phyloP scores from a whole-genome alignment of 352 stramenopile genomes.

The Globisporangium solare region DNA sequence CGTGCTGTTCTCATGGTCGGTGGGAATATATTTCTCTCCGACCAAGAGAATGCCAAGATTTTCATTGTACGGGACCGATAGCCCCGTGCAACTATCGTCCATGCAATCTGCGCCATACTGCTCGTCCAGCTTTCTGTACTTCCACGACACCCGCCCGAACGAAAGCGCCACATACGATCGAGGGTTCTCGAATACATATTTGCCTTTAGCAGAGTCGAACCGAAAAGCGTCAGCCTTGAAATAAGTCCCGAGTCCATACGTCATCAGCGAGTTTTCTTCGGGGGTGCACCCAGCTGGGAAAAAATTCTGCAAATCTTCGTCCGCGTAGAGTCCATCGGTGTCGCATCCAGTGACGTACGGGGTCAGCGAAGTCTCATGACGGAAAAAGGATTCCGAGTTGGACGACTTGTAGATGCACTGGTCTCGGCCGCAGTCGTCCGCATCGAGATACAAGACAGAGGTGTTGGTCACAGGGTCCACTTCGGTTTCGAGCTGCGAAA shows the following conservation, averaged over 20 bases:
- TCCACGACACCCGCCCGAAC: constrained; percentile 40
- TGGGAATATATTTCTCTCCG: constrained; percentile 23
- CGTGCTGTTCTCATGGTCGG: constrained; percentile 15
- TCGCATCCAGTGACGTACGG: constrained; percentile 9
- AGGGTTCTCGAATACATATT: constrained; percentile 13
- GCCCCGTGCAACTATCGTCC: constrained; percentile 21
- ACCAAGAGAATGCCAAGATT: constrained; percentile 22
- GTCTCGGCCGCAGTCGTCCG: constrained; percentile 9
- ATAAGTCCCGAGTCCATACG: constrained; percentile 16
- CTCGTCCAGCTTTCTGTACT: constrained; percentile 21
- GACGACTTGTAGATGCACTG: constrained; percentile 14
- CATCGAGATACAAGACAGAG: constrained; percentile 6
- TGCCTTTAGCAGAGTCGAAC: constrained; percentile 10
- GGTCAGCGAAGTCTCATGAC: constrained; percentile 11
- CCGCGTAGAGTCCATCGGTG: not conserved
- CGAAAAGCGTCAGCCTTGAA: constrained; percentile 13
- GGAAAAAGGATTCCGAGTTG: constrained; percentile 10
- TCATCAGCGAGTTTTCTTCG: constrained; percentile 6
- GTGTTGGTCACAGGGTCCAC: constrained; percentile 2
- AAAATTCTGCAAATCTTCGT: constrained; percentile 8
- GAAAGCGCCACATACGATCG: constrained; percentile 26
- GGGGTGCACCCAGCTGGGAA: not conserved
- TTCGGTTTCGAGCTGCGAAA: constrained; percentile 5
- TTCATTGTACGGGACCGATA: constrained; percentile 28
- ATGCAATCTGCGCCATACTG: constrained; percentile 21